phyloP scores from a whole-genome alignment of 1,284 basidiomycete genomes.

The Tilletiopsis washingtonensis region DNA sequence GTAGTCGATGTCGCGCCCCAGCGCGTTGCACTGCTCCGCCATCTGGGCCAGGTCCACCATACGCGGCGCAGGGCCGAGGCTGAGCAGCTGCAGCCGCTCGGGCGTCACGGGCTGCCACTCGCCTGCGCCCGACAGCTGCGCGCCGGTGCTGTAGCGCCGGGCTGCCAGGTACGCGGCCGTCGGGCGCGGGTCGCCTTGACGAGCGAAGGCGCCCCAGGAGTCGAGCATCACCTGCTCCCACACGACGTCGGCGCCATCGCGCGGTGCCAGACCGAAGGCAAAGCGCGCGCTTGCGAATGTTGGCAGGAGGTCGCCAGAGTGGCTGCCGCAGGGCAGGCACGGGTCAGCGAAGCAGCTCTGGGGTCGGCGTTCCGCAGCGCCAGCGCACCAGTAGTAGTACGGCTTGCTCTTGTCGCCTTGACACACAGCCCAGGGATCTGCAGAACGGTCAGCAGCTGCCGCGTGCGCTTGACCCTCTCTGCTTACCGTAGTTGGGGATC shows the following conservation, averaged over 20 bases:
- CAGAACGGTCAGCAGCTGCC: no score
- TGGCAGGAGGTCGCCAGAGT: constrained; percentile 14
- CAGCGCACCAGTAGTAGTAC: background rate
- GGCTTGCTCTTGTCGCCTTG: background rate
- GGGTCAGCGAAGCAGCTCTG: background rate
- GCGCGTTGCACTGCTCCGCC: constrained; percentile 17
- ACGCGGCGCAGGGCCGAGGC: constrained; percentile 18
- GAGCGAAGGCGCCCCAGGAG: constrained; percentile 6
- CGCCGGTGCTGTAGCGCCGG: background rate
- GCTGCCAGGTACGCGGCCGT: background rate
- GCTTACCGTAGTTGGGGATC: constrained; percentile 11
- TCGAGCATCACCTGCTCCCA: constrained; percentile 3
- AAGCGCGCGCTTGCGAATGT: constrained; percentile 8
- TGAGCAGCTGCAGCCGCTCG: constrained; percentile 5
- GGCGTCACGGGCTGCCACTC: constrained; percentile 11
- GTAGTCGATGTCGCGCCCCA: constrained; percentile 10
- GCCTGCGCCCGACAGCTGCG: background rate
- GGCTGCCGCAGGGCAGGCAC: constrained; percentile 7
- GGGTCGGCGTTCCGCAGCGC: background rate
- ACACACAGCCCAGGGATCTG: constrained; percentile 7
- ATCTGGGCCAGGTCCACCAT: constrained; percentile 14
- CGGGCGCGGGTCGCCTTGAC: constrained; percentile 5
- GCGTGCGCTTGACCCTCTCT: no score
- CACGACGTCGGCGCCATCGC: constrained; percentile 7
- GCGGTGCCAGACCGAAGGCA: constrained; percentile 1